Base-by-base conservation (phyloP, 2,329 filamentous ascomycete genomes). In the Daldinia sp. region DNA sequence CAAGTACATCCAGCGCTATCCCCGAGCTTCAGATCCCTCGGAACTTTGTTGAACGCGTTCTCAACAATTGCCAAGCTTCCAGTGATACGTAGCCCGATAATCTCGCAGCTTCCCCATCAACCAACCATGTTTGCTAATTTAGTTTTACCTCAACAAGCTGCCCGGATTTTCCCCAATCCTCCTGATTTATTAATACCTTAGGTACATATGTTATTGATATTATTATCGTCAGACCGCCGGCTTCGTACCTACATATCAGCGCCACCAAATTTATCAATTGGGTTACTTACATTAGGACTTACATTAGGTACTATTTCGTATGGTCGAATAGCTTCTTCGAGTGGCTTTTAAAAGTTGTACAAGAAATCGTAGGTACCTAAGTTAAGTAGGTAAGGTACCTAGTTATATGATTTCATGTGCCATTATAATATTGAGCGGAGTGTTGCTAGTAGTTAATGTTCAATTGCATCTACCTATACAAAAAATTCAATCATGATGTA, bases 141-240 rank as follows among this genome's bases (percentile, higher is more conserved):
- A 65, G 61, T 48, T 39, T 23, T 26, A 48, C 26, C 71, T 73
- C 74, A 75, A 75, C 73, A 74, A 60, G 51, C 69, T 55, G 54
- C 57, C 70, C 74, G 74, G 74, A 73, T 70, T 71, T 76, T 68
- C 74, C 74, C 74, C 73, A 74, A 73, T 48, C 15, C 30, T 33
- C 12, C 39, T 26, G n/a, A 20, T 37, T 54, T 54, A 37, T 23
- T 39, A 54, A 37, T 54, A 37, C 30, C 30, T 33, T 20, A 23
- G 23, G 23, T 7, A n/a, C 23, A 37, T 5, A 28, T 4, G 30
- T 1, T 33, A 33, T 9, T 35, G 33, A 7, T 18, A 51, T 51
- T 28, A 33, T 15, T 30, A 50, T 50, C 46, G 46, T 51, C n/a
- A 18, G 18, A 39, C 18, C 18, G 10, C 18, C 51, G 51, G 30